Percentiles rank a stretch among this genome's conserved stretches.
phyloP scores from a whole-genome alignment of 75 land plant genomes.

The Sequoia sempervirens region DNA sequence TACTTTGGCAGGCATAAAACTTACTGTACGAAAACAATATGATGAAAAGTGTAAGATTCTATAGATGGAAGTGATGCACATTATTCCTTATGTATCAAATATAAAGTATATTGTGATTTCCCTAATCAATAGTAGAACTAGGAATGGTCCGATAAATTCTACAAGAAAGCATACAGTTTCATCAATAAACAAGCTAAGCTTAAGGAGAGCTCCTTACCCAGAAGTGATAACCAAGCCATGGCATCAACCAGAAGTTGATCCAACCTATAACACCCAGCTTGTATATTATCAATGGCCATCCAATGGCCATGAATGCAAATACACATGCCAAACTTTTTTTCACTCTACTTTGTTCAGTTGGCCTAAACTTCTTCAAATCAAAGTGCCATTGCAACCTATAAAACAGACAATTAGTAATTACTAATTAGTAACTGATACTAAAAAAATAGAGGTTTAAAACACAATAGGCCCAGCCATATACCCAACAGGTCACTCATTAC shows the following conservation, averaged over 20 bases:
- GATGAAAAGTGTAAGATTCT: not conserved
- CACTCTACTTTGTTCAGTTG: slow-evolving; percentile 69
- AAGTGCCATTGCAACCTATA: slow-evolving; percentile 84
- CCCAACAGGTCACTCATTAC: not conserved
- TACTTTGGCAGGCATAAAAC: not conserved
- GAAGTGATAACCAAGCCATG: slow-evolving; percentile 96
- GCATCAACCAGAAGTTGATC: slow-evolving; percentile 94
- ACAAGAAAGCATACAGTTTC: not conserved
- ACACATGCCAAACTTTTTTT: slow-evolving; percentile 90
- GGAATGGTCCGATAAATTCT: not conserved
- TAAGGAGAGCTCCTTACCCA: slow-evolving; percentile 51
- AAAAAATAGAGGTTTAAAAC: not conserved
- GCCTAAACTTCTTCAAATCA: slow-evolving; percentile 72
- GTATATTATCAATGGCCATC: slow-evolving; percentile 87
- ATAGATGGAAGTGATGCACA: not conserved
- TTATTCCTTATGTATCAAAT: not conserved
- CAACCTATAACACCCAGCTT: slow-evolving; percentile 80
- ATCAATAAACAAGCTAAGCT: slow-evolving; percentile 1
- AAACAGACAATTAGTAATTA: not conserved
- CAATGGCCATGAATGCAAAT: slow-evolving; percentile 91
- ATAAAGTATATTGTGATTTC: not conserved
- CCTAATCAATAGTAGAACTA: not conserved
- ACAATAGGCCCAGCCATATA: not conserved
- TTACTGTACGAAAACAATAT: not conserved
- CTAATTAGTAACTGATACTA: not conserved